phyloP scores from a whole-genome alignment of 768 basidiomycete genomes.

The Lactarius quietus region DNA sequence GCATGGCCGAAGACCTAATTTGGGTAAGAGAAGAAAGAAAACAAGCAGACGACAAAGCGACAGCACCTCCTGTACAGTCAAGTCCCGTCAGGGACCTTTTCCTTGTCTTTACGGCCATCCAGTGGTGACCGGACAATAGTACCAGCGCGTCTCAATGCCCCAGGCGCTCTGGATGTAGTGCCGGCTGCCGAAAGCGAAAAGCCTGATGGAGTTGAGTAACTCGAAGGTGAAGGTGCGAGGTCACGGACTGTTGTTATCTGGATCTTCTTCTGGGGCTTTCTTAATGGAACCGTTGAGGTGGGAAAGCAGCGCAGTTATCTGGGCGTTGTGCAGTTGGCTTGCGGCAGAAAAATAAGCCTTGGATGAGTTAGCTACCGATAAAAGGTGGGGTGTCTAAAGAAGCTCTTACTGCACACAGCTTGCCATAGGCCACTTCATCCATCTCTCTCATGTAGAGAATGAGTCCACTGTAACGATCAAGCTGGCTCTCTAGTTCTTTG shows the following conservation, averaged over 20 bases:
- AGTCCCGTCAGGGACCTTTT: slow-evolving; percentile 55
- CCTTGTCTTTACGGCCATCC: slow-evolving; percentile 55
- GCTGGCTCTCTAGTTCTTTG: slow-evolving; percentile 70
- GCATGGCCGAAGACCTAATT: slow-evolving; percentile 68
- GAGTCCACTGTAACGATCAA: slow-evolving; percentile 85
- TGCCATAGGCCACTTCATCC: slow-evolving; percentile 85
- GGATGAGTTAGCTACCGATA: background rate
- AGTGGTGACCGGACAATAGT: slow-evolving; percentile 79
- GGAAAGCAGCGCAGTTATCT: slow-evolving; percentile 72
- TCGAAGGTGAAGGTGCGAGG: background rate
- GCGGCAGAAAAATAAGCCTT: slow-evolving; percentile 89
- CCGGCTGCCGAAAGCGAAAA: slow-evolving; percentile 35
- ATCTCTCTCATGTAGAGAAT: slow-evolving; percentile 95
- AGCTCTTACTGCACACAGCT: slow-evolving; percentile 77
- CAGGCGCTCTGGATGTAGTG: slow-evolving; percentile 47
- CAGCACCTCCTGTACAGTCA: slow-evolving; percentile 66
- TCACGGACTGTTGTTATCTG: slow-evolving; percentile 39
- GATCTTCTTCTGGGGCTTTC: slow-evolving; percentile 70
- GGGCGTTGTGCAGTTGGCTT: slow-evolving; percentile 75
- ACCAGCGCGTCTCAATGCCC: slow-evolving; percentile 74
- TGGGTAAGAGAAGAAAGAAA: background rate
- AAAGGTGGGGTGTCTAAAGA: background rate
- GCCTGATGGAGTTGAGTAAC: slow-evolving; percentile 18
- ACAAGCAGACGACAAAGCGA: slow-evolving; percentile 2
- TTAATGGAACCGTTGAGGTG: slow-evolving; percentile 58